Conservation (phyloP, 2,329 filamentous ascomycete species). For the Hypoxylon sp. region DNA sequence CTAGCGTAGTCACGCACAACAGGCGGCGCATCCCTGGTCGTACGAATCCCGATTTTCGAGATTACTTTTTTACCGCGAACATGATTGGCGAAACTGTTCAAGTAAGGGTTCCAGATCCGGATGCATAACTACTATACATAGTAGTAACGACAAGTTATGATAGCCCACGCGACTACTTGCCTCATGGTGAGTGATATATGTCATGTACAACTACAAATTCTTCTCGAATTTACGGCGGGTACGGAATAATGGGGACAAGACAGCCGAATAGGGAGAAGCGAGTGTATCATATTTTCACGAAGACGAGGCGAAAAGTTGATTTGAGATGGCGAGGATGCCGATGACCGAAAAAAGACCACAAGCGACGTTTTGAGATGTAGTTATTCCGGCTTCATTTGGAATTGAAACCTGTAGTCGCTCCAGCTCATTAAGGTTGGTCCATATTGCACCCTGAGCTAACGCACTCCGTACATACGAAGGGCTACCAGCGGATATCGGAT, state of each 20-base stretch:
- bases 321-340: constrained; percentile 38
- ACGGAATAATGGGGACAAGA: constrained; percentile 23
- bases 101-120: constrained; percentile 33
- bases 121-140: constrained; percentile 24
- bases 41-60: constrained; percentile 48
- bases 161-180: constrained; percentile 44
- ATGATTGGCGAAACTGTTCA: constrained; percentile 48
- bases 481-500: constrained; percentile 38
- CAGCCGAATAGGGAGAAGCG: constrained; percentile 7
- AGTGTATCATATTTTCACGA: constrained; percentile 18
- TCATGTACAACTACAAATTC: constrained; percentile 23
- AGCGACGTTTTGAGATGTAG: constrained; percentile 19
- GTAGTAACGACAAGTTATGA: constrained; percentile 16
- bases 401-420: constrained; percentile 9
- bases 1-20: constrained; percentile 48
- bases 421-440: constrained; percentile 36
- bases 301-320: constrained; percentile 26
- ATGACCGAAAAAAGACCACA: constrained; percentile 42
- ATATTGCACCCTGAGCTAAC: constrained; percentile 31
- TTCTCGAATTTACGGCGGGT: constrained; percentile 19
- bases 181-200: constrained; percentile 34
- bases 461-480: constrained; percentile 38
- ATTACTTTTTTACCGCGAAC: constrained; percentile 44
- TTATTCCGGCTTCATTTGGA: constrained; percentile 27
- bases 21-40: constrained; percentile 43